Conservation (phyloP, 2,329 filamentous ascomycete species). For the Cladorrhinum sp. region DNA sequence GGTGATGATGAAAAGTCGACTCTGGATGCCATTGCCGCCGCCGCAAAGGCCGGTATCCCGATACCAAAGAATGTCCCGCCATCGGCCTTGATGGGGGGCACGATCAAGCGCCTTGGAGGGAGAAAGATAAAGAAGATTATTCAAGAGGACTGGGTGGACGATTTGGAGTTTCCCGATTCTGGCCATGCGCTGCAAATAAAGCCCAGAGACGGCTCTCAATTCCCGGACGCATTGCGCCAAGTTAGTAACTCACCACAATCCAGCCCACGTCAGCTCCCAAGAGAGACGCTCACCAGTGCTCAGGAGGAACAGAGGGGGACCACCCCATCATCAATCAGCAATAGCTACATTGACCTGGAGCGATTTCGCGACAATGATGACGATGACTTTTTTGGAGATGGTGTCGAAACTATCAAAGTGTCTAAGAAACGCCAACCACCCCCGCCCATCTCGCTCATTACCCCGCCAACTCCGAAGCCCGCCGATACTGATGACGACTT, state of each 20-base stretch:
- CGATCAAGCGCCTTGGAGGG: conserved; percentile 83
- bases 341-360: conserved; percentile 55
- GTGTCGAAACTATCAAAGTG: conserved; percentile 65
- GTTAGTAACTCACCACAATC: conserved; percentile 56
- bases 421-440: conserved; percentile 55
- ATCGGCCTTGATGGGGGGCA: conserved; percentile 86
- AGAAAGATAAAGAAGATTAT: conserved; percentile 69
- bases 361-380: conserved; percentile 61
- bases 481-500: conserved; percentile 60
- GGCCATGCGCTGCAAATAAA: conserved; percentile 64
- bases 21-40: conserved; percentile 80
- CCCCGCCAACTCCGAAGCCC: conserved; percentile 54
- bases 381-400: conserved; percentile 62
- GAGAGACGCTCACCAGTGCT: conserved; percentile 20
- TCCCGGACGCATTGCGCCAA: conserved; percentile 67
- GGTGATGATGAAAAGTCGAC: conserved; percentile 83
- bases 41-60: conserved; percentile 85
- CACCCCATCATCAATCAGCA: conserved; percentile 33
- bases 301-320: conserved; percentile 33
- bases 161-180: conserved; percentile 64
- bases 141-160: conserved; percentile 79
- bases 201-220: conserved; percentile 55
- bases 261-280: conserved; percentile 46
- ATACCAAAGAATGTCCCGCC: conserved; percentile 82
- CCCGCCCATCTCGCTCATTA: conserved; percentile 53